phyloP scores from a whole-genome alignment of 2,329 filamentous ascomycete genomes.

The Trichoderma hamatum region DNA sequence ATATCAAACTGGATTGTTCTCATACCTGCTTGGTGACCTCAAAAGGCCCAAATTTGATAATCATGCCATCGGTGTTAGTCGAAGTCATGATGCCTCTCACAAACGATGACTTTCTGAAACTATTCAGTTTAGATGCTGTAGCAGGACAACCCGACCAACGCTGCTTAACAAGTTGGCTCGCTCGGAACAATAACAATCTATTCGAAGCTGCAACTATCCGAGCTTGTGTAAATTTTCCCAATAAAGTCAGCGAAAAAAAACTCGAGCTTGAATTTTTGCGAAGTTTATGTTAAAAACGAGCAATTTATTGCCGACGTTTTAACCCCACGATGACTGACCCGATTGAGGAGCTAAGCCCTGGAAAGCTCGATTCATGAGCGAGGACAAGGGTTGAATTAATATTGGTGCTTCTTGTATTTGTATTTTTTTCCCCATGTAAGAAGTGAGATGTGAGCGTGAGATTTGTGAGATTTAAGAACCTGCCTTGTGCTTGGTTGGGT shows the following conservation, averaged over 20 bases:
- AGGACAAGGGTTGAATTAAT: background rate
- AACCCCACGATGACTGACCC: no score
- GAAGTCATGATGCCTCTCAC: constrained; percentile 37
- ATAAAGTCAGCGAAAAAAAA: no score
- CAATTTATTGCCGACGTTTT: no score
- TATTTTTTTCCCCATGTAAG: background rate
- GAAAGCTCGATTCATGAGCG: background rate
- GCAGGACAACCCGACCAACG: background rate
- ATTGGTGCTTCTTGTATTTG: no score
- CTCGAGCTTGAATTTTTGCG: no score
- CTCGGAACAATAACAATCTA: background rate
- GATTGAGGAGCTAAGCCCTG: background rate
- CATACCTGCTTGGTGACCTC: constrained; percentile 73
- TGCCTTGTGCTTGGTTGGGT: background rate
- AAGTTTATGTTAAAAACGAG: no score
- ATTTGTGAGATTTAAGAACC: constrained; percentile 24
- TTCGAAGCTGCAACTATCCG: background rate
- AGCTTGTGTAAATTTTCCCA: background rate
- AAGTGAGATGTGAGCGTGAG: constrained; percentile 5
- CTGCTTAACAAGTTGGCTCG: background rate
- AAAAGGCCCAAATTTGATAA: constrained; percentile 73
- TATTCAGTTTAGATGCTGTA: background rate
- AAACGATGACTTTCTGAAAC: background rate
- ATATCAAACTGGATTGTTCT: background rate
- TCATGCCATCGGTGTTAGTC: constrained; percentile 32